These are phyloP conservation scores for Athelia sp. DNA, from an alignment of 1,284 basidiomycete species.

Conservation along the genomic window DNA sequence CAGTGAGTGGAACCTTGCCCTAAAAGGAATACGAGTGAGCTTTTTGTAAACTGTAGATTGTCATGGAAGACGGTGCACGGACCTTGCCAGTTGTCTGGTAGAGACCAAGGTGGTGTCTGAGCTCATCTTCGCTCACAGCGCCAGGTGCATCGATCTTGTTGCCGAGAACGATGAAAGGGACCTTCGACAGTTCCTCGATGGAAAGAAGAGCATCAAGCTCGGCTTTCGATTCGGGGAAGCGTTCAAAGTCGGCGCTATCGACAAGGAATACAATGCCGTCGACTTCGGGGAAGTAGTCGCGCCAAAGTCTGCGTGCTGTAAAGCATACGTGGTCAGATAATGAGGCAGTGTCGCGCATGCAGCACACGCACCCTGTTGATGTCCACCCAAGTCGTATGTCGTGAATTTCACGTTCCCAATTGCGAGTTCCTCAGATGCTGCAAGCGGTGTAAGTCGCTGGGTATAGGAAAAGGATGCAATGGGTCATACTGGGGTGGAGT, in stretches of 20 bases:
- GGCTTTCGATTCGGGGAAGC: constrained; percentile 93
- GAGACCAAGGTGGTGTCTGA: constrained; percentile 91
- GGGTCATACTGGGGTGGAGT: constrained; percentile 86
- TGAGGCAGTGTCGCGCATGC: background rate
- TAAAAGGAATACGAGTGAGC: constrained; percentile 24
- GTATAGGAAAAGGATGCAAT: constrained; percentile 4
- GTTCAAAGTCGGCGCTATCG: constrained; percentile 94
- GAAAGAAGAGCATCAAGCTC: constrained; percentile 94
- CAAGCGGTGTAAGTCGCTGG: constrained; percentile 4
- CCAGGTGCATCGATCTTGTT: constrained; percentile 99
- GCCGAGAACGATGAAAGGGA: constrained; percentile 97
- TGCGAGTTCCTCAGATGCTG: constrained; percentile 97
- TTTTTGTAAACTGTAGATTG: background rate
- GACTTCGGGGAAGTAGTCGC: constrained; percentile 99
- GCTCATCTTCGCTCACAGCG: constrained; percentile 96
- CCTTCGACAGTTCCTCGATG: constrained; percentile 92
- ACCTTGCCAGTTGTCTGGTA: constrained; percentile 99
- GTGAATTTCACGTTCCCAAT: constrained; percentile 99
- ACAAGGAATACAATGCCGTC: constrained; percentile 99
- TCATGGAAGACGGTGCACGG: constrained; percentile 13
- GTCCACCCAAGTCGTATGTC: constrained; percentile 97
- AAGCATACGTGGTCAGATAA: constrained; percentile 2
- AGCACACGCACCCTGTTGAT: constrained; percentile 77
- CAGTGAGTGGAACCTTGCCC: constrained; percentile 96
- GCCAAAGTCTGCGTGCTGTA: constrained; percentile 94